These are phyloP conservation scores for Teratosphaeria gauchensis DNA, from an alignment of 2,329 filamentous ascomycete genomes.

Conservation along the genomic window DNA sequence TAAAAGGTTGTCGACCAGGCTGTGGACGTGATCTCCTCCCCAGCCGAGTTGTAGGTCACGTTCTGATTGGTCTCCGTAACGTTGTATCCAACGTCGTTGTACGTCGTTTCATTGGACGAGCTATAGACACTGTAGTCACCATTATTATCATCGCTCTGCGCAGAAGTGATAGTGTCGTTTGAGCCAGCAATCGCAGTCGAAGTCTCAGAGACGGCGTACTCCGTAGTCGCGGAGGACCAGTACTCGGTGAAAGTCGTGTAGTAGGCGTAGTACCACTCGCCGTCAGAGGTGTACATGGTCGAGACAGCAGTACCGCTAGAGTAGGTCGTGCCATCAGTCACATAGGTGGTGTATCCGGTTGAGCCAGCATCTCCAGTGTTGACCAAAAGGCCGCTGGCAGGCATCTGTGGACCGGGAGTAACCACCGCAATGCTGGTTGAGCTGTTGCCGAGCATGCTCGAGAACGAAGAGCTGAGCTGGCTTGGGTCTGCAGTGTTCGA, in stretches of 20 bases:
- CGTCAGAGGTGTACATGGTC: constrained; percentile 15
- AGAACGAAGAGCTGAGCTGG: constrained; percentile 18
- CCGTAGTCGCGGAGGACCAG: constrained; percentile 21
- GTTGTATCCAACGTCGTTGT: constrained; percentile 11
- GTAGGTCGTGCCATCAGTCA: constrained; percentile 22
- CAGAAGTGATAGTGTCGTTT: constrained; percentile 7
- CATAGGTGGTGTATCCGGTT: constrained; percentile 20
- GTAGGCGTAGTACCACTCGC: constrained; percentile 22
- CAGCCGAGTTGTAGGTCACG: constrained; percentile 13
- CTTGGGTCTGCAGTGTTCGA: constrained; percentile 7
- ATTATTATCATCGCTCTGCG: constrained; percentile 7
- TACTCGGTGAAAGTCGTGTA: constrained; percentile 19
- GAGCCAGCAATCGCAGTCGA: constrained; percentile 11
- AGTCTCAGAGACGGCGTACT: constrained; percentile 12
- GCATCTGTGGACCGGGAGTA: constrained; percentile 16
- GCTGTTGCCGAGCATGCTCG: constrained; percentile 18
- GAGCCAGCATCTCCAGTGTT: constrained; percentile 6
- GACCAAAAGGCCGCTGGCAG: constrained; percentile 13
- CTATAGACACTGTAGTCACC: constrained; percentile 12
- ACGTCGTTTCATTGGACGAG: constrained; percentile 9
- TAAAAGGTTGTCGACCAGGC: constrained; percentile 15
- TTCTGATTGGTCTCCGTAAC: constrained; percentile 15
- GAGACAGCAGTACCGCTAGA: constrained; percentile 21
- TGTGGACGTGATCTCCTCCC: constrained; percentile 14
- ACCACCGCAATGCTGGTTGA: constrained; percentile 20